These are phyloP conservation scores for Talaromyces trachyspermus DNA, from an alignment of 495 filamentous ascomycete genomes.

Conservation along the genomic window DNA sequence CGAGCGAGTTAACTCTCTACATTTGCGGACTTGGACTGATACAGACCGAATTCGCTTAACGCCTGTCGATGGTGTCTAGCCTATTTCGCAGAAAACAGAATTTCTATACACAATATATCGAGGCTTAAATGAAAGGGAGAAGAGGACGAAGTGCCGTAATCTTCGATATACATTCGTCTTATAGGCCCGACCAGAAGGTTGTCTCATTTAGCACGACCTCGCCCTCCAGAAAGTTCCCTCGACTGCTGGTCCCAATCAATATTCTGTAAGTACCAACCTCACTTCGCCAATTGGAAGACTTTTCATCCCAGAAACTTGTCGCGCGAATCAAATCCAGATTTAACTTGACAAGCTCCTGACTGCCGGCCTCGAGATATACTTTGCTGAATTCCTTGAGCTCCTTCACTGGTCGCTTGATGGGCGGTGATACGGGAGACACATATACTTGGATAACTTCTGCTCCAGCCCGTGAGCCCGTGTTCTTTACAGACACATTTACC, in stretches of 20 bases:
- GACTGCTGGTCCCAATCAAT: not conserved
- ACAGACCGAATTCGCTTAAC: slow-evolving; percentile 17
- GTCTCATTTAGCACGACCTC: slow-evolving; percentile 12
- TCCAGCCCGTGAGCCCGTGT: slow-evolving; percentile 56
- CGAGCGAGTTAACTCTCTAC: slow-evolving; percentile 16
- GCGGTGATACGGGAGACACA: slow-evolving; percentile 32
- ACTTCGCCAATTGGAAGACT: not conserved
- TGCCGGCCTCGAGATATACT: slow-evolving; percentile 57
- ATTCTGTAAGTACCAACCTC: not conserved
- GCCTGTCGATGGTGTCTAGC: not conserved
- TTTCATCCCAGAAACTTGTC: slow-evolving; percentile 74
- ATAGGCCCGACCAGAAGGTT: slow-evolving; percentile 12
- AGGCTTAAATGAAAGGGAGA: not conserved
- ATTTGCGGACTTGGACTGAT: slow-evolving; percentile 19
- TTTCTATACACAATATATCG: not conserved
- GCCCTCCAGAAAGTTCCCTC: slow-evolving; percentile 10
- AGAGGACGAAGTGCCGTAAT: not conserved
- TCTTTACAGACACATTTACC: slow-evolving; percentile 53
- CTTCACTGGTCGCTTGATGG: slow-evolving; percentile 59
- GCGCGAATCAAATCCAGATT: slow-evolving; percentile 62
- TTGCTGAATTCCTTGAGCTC: slow-evolving; percentile 78
- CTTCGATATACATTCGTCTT: slow-evolving; percentile 1
- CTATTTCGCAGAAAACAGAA: not conserved
- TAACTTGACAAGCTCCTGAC: slow-evolving; percentile 61
- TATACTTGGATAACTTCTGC: slow-evolving; percentile 82